Evolutionary conservation across 78 protist species (phyloP).

Genomic region (Emiliania huxleyi): DNA sequence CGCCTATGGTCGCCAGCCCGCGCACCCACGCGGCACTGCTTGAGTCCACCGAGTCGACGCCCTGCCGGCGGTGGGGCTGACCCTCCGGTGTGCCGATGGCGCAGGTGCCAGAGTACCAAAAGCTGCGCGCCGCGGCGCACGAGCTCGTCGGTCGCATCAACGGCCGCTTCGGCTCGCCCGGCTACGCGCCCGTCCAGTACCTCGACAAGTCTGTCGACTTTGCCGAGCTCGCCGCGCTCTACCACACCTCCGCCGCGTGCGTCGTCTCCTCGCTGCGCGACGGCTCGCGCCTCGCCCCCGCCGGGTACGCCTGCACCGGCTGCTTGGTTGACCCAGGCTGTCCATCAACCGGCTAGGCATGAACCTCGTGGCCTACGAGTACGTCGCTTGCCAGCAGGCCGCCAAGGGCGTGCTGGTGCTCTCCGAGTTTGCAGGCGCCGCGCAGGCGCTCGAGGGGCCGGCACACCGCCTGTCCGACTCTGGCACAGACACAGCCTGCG

Average conservation of each 20-base stretch:
- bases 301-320: slow-evolving; percentile 80
- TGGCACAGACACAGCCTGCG: too few species aligned
- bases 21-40: too few species aligned
- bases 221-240: slow-evolving; percentile 61
- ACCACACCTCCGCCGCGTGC: slow-evolving; percentile 15
- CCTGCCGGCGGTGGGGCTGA: too few species aligned
- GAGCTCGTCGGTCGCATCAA: slow-evolving; percentile 44
- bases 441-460: slow-evolving; percentile 45
- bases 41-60: too few species aligned
- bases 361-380: slow-evolving; percentile 89
- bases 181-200: slow-evolving; percentile 74
- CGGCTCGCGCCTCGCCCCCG: slow-evolving; percentile 85
- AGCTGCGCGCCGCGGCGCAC: background rate
- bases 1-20: too few species aligned
- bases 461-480: too few species aligned
- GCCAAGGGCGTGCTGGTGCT: slow-evolving; percentile 54
- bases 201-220: slow-evolving; percentile 68
- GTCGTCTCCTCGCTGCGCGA: background rate
- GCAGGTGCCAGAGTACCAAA: slow-evolving; percentile 25
- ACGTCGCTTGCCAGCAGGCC: slow-evolving; percentile 77
- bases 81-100: too few species aligned
- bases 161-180: slow-evolving; percentile 48
- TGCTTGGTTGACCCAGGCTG: too few species aligned
- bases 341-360: too few species aligned
- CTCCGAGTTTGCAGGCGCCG: slow-evolving; percentile 65